Evolutionary conservation across 2,329 filamentous ascomycete species (phyloP).

Genomic region (Massarina eburnea): DNA sequence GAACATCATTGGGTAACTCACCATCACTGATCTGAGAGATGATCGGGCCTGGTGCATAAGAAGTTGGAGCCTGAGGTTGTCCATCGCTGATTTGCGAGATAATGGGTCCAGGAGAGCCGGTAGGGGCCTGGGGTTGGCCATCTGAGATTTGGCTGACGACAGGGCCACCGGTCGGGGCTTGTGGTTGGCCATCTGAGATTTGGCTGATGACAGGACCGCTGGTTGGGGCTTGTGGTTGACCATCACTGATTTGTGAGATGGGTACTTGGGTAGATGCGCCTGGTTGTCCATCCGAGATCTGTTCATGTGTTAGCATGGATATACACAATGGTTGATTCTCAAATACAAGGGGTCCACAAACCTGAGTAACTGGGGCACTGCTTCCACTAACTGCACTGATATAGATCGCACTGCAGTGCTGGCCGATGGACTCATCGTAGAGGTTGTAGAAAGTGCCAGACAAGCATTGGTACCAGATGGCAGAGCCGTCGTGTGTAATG

Average conservation of each 20-base stretch:
- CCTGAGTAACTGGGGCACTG: slow-evolving; percentile 6
- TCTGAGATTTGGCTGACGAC: slow-evolving; percentile 32
- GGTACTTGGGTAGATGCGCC: slow-evolving; percentile 20
- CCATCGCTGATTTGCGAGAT: slow-evolving; percentile 24
- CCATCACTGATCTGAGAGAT: slow-evolving; percentile 24
- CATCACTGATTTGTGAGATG: slow-evolving; percentile 7
- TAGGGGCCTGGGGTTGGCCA: slow-evolving; percentile 18
- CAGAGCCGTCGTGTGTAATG: slow-evolving; percentile 66
- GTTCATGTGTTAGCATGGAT: neutral
- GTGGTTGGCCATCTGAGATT: slow-evolving; percentile 28
- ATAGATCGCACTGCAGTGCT: slow-evolving; percentile 61
- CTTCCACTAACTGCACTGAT: slow-evolving; percentile 16
- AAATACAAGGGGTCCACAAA: neutral
- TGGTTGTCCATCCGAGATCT: slow-evolving; percentile 20
- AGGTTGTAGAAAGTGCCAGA: slow-evolving; percentile 80
- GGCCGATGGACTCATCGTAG: slow-evolving; percentile 70
- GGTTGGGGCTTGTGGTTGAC: slow-evolving; percentile 13
- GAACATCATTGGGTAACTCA: slow-evolving; percentile 3
- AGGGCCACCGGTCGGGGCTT: slow-evolving; percentile 16
- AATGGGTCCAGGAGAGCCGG: slow-evolving; percentile 4
- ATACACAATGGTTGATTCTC: neutral
- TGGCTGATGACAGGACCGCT: slow-evolving; percentile 25
- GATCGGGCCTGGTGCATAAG: slow-evolving; percentile 2
- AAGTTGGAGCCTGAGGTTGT: slow-evolving; percentile 24
- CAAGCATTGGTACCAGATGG: slow-evolving; percentile 73